Percentiles rank a stretch among this genome's conserved stretches.
Conservation (phyloP, 495 filamentous ascomycete genomes). For the Penicillium cataractarum region DNA sequence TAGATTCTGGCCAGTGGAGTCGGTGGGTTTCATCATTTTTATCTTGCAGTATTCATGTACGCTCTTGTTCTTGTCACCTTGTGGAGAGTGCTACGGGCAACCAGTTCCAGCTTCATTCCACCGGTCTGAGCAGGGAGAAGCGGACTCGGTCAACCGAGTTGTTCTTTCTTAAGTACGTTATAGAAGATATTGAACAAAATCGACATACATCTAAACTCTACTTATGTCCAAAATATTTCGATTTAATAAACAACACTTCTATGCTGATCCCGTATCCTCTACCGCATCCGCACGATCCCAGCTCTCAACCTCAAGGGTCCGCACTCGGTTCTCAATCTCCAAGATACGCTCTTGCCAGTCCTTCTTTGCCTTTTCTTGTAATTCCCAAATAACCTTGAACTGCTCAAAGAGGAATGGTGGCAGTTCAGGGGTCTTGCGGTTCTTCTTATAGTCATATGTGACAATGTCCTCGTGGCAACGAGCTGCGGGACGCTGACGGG, state of each 20-base stretch:
- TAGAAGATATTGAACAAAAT: neutral
- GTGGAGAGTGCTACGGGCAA: neutral
- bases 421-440: slow-evolving; percentile 54
- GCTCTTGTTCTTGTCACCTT: neutral
- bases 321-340: slow-evolving; percentile 58
- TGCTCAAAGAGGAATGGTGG: slow-evolving; percentile 67
- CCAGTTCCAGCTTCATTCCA: neutral
- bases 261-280: slow-evolving; percentile 67
- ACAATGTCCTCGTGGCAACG: slow-evolving; percentile 81
- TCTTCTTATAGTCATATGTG: slow-evolving; percentile 76
- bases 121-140: neutral
- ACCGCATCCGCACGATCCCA: slow-evolving; percentile 75
- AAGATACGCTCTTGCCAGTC: slow-evolving; percentile 53
- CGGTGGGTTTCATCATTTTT: neutral
- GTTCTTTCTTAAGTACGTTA: no score
- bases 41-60: neutral
- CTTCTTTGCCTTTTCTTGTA: slow-evolving; percentile 65
- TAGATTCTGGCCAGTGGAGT: neutral
- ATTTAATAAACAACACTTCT: slow-evolving; percentile 6
- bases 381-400: slow-evolving; percentile 64
- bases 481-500: slow-evolving; percentile 76
- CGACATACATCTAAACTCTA: neutral
- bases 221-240: neutral
- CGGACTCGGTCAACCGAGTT: neutral
- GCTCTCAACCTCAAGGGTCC: slow-evolving; percentile 66